phyloP scores from a whole-genome alignment of 108 stramenopile genomes.

The Nannochloropsis gaditana region DNA sequence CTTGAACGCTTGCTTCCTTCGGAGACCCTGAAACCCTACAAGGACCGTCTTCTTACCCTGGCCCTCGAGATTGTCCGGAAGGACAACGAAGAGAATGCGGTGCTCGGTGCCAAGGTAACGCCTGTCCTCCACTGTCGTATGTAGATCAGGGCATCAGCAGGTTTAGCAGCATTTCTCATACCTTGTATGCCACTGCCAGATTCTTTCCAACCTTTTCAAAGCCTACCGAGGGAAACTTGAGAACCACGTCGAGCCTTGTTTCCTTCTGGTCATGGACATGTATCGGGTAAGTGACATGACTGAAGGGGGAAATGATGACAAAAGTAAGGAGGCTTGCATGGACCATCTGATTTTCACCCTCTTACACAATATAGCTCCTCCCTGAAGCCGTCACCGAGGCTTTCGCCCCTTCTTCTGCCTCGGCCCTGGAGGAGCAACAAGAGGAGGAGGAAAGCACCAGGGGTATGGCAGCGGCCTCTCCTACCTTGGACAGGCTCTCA shows the following conservation, averaged over 20 bases:
- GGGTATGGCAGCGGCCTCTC: slow-evolving; percentile 42
- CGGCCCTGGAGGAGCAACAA: neutral
- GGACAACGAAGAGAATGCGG: slow-evolving; percentile 74
- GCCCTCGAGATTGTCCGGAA: slow-evolving; percentile 58
- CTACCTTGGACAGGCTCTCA: neutral
- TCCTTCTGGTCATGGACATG: neutral
- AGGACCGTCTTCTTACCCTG: slow-evolving; percentile 57
- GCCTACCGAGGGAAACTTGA: slow-evolving; percentile 52
- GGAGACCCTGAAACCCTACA: slow-evolving; percentile 64
- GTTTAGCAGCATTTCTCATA: too few relatives aligned
- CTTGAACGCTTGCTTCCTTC: slow-evolving; percentile 63
- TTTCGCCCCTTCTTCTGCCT: neutral
- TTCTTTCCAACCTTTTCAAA: slow-evolving; percentile 75
- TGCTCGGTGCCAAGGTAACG: neutral
- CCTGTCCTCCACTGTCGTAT: slow-evolving; percentile 22
- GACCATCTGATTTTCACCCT: neutral
- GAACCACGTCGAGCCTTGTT: neutral
- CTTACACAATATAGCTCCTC: neutral
- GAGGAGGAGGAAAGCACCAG: neutral
- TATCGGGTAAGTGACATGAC: neutral
- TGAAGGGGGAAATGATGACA: neutral
- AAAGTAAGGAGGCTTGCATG: neutral
- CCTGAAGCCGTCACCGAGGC: neutral
- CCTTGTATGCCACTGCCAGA: slow-evolving; percentile 42
- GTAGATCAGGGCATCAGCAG: neutral